Conservation (phyloP, 129 eudicot species). For the sunflower (Helianthus annuus) region HanXRQr2.0-SUNRISE NC_035447.2:3852209-3852708, state of each 20-base stretch:
- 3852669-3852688: too few species aligned
- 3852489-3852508: not conserved
- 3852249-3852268: too few species aligned
- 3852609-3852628: too few species aligned
- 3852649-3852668: too few species aligned
- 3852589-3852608: too few species aligned
- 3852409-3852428: not conserved
- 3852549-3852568: not conserved
- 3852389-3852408: not conserved
- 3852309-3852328: not conserved
- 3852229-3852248: too few species aligned
- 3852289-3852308: not conserved
- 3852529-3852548: not conserved
- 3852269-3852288: not conserved
- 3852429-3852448: not conserved
- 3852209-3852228: too few species aligned
- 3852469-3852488: not conserved
- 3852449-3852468: not conserved
- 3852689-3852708: too few species aligned
- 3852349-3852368: slow-evolving; percentile 2
- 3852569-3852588: not conserved
- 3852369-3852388: not conserved
- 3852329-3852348: not conserved
- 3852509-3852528: not conserved
- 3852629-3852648: too few species aligned